Base-by-base conservation (phyloP, 2,329 filamentous ascomycete genomes). In the Verticillium nubilum region DNA sequence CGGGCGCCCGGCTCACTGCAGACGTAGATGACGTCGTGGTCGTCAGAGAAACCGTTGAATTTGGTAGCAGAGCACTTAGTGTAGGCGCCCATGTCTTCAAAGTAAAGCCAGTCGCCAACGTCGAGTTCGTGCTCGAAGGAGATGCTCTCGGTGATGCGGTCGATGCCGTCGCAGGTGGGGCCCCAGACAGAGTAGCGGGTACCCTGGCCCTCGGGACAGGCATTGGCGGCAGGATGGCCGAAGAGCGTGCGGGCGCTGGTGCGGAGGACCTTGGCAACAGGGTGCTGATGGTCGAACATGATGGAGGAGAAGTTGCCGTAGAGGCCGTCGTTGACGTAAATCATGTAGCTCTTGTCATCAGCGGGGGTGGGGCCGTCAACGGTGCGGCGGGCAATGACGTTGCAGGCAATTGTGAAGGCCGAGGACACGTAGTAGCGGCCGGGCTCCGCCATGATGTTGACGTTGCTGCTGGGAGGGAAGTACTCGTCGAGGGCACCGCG, bases 221-320 rank as follows among this genome's bases (percentile, higher is more conserved):
- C 75, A 56, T 79, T 73, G n/a, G 82, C 78, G 67, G 77, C 69
- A 64, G 77, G 59, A 63, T 80, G 77, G 74, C 87, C 77, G 72
- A 87, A 88, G 69, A 86, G 71, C 63, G 84, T 82, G 61, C 79
- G 77, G 63, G 81, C 75, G 62, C 82, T 80, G 23, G 82, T 79
- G 65, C 86, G 88, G 58, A 99, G 81, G 60, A 98, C 84, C 75
- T 90, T 91, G 59, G 94, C 91, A 53, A 90, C 77, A 1, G 95
- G 95, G 69, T 96, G 85, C 81, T 99, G 95, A 76, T 98, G 95
- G 71, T 98, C 95, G 73, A 97, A 99, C 81, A 98, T 97, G 82
- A 98, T 98, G 85, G 92, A 96, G 66, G 92, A 96, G 72, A 99
- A 98, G 79, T 98, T 98, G 69, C 95, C 95, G 71, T 99, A 99